These are phyloP conservation scores for Hymenoscyphus salicellus DNA, from an alignment of 2,329 filamentous ascomycete species.

Conservation along the genomic window DNA sequence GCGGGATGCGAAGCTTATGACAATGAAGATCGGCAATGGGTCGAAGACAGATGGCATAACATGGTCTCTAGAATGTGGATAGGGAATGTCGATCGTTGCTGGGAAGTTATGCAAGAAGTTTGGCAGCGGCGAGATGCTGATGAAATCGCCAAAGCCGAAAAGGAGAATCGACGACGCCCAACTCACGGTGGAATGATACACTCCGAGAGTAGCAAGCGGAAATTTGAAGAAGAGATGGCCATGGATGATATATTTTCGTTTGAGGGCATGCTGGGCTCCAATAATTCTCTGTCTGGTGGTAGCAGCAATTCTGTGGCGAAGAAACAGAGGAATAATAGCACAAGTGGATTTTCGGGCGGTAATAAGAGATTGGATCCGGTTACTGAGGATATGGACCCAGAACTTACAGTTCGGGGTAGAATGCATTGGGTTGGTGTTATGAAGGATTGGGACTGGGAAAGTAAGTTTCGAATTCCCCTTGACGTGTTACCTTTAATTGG, in stretches of 20 bases:
- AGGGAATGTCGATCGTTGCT: conserved; percentile 63
- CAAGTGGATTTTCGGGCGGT: conserved; percentile 7
- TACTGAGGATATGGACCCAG: conserved; percentile 49
- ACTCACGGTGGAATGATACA: conserved; percentile 23
- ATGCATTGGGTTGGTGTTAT: conserved; percentile 71
- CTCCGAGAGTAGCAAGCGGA: conserved; percentile 30
- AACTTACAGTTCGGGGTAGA: conserved; percentile 62
- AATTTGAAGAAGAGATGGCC: conserved; percentile 33
- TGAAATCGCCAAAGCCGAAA: conserved; percentile 23
- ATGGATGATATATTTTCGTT: conserved; percentile 30
- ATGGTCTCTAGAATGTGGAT: conserved; percentile 63
- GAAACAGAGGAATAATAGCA: conserved; percentile 29
- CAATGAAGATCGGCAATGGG: conserved; percentile 61
- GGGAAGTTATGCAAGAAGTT: conserved; percentile 63
- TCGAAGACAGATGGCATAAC: conserved; percentile 58
- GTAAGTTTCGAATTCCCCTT: conserved; percentile 42
- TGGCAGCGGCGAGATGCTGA: conserved; percentile 60
- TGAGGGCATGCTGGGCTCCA: conserved; percentile 28
- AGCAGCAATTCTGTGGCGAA: conserved; percentile 9
- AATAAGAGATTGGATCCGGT: conserved; percentile 30
- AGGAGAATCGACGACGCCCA: conserved; percentile 22
- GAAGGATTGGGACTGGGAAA: conserved; percentile 71
- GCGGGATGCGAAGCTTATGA: conserved; percentile 63
- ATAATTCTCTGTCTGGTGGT: conserved; percentile 16
- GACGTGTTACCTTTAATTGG: too few species aligned